Evolutionary conservation across 1,284 basidiomycete species (phyloP).

Genomic region (Moniliophthora roreri): DNA sequence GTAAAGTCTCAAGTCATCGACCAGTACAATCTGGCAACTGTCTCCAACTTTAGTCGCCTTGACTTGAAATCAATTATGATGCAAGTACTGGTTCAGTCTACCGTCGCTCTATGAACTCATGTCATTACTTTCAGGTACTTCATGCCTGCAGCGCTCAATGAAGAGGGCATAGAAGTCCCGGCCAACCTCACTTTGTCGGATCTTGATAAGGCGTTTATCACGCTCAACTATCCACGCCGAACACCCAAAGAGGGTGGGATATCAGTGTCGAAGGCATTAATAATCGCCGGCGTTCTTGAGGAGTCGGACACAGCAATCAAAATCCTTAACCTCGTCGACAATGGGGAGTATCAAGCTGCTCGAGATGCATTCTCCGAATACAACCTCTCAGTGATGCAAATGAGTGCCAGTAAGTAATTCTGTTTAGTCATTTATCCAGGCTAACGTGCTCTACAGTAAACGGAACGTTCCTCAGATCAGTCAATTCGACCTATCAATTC

Average conservation of each 20-base stretch:
- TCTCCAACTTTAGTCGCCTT: slow-evolving; percentile 21
- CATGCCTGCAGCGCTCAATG: slow-evolving; percentile 2
- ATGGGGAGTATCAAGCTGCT: neutral
- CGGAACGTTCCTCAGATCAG: too few species aligned
- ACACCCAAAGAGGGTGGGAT: neutral
- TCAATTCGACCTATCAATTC: too few species aligned
- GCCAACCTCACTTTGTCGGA: slow-evolving; percentile 5
- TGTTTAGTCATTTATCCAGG: neutral
- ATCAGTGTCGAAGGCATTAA: neutral
- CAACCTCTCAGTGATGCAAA: neutral
- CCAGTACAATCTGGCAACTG: slow-evolving; percentile 16
- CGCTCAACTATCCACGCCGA: slow-evolving; percentile 1
- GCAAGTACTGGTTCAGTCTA: neutral
- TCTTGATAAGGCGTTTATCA: slow-evolving; percentile 9
- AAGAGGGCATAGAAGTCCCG: slow-evolving; percentile 4
- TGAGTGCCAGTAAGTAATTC: neutral
- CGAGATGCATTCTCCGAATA: neutral
- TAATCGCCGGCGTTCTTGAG: neutral
- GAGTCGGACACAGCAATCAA: neutral
- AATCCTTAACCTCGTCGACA: neutral
- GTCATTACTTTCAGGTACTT: slow-evolving; percentile 2
- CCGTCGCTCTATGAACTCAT: slow-evolving; percentile 1
- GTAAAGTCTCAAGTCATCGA: slow-evolving; percentile 22
- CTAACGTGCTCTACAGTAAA: too few species aligned
- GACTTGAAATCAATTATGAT: slow-evolving; percentile 17